These are phyloP conservation scores for Babesia caballi DNA, from an alignment of 169 alveolate genomes.

Conservation along the genomic window DNA sequence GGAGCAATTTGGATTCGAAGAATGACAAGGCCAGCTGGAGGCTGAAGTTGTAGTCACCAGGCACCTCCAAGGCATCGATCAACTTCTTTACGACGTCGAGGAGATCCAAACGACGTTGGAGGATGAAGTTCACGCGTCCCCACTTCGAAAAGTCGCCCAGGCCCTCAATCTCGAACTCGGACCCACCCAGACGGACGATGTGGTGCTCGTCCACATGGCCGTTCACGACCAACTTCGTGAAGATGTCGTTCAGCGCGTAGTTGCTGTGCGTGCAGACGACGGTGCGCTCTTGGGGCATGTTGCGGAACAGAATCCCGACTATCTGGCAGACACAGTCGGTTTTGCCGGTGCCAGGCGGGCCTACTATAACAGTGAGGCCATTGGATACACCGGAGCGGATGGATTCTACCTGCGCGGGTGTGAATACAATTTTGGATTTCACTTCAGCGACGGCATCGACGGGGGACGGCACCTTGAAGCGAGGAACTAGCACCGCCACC, in stretches of 20 bases:
- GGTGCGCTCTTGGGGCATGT: conserved; percentile 83
- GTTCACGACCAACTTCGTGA: conserved; percentile 83
- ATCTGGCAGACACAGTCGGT: conserved; percentile 90
- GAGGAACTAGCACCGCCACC: conserved; percentile 10
- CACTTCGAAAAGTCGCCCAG: conserved; percentile 78
- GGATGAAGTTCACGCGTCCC: conserved; percentile 86
- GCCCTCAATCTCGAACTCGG: conserved; percentile 81
- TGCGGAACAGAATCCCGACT: conserved; percentile 85
- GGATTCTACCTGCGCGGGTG: conserved; percentile 83
- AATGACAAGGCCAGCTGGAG: conserved; percentile 64
- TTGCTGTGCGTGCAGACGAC: conserved; percentile 86
- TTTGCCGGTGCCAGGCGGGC: conserved; percentile 93
- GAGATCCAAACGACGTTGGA: conserved; percentile 73
- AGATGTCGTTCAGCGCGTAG: conserved; percentile 89
- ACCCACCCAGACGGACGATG: conserved; percentile 89
- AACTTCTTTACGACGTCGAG: conserved; percentile 65
- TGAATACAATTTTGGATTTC: conserved; percentile 46
- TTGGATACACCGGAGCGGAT: conserved; percentile 86
- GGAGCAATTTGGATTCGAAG: conserved; percentile 58
- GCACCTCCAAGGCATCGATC: conserved; percentile 49
- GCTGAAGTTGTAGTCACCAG: conserved; percentile 64
- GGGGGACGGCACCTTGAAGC: not conserved
- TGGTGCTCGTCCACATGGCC: conserved; percentile 86
- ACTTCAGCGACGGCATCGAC: not conserved
- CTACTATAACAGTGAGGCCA: conserved; percentile 89